phyloP scores from a whole-genome alignment of 306 rosid genomes.

The Begonia loranthoides region DNA sequence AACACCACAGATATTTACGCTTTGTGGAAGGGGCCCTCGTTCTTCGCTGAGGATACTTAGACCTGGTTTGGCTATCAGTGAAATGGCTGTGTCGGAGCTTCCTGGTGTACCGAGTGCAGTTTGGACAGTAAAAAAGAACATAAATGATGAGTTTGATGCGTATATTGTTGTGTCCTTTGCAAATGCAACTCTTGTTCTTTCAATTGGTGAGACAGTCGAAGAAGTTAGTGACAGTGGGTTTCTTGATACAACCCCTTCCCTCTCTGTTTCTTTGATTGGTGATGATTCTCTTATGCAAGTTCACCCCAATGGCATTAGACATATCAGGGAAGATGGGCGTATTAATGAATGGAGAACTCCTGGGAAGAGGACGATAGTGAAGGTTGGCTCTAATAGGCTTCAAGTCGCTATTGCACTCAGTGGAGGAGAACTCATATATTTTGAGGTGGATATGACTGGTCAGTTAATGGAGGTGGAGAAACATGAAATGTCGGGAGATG shows the following conservation, averaged over 20 bases:
- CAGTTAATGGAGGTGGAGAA: slow-evolving; percentile 93
- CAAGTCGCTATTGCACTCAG: slow-evolving; percentile 95
- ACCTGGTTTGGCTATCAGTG: slow-evolving; percentile 94
- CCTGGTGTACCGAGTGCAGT: slow-evolving; percentile 94
- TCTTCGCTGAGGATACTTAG: slow-evolving; percentile 87
- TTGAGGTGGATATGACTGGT: slow-evolving; percentile 93
- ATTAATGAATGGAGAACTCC: slow-evolving; percentile 97
- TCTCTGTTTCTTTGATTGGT: slow-evolving; percentile 93
- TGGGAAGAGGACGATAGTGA: slow-evolving; percentile 83
- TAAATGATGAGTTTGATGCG: slow-evolving; percentile 82
- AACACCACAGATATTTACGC: slow-evolving; percentile 84
- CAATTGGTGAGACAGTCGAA: slow-evolving; percentile 97
- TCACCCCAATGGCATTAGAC: slow-evolving; percentile 98
- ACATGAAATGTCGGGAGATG: slow-evolving; percentile 96
- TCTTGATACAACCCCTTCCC: slow-evolving; percentile 90
- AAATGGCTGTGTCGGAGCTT: slow-evolving; percentile 98
- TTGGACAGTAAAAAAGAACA: slow-evolving; percentile 97
- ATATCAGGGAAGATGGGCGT: slow-evolving; percentile 98
- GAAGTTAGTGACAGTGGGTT: slow-evolving; percentile 97
- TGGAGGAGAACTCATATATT: slow-evolving; percentile 91
- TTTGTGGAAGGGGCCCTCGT: slow-evolving; percentile 96
- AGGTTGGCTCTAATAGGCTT: slow-evolving; percentile 84
- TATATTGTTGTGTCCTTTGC: slow-evolving; percentile 93
- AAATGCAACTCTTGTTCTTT: slow-evolving; percentile 86
- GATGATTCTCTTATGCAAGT: slow-evolving; percentile 99